These are phyloP conservation scores for Moesziomyces sp. DNA, from an alignment of 1,284 basidiomycete species.

Conservation along the genomic window DNA sequence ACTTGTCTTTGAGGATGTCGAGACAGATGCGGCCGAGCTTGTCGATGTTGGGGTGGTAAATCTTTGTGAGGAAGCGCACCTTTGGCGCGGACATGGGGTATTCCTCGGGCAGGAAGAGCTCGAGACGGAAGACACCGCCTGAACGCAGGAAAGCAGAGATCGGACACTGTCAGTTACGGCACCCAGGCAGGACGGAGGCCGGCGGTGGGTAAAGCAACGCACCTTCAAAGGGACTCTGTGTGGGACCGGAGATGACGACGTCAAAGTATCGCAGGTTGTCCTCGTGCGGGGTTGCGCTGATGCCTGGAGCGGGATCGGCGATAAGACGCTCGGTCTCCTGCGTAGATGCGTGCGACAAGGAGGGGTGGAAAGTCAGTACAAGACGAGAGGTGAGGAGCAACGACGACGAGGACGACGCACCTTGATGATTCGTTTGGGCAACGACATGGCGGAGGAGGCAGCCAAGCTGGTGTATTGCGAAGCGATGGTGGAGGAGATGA, in stretches of 20 bases:
- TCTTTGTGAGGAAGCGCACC: constrained; percentile 97
- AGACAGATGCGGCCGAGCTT: constrained; percentile 98
- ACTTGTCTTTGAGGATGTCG: constrained; percentile 99
- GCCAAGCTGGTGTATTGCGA: too few relatives aligned
- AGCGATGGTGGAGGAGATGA: too few relatives aligned
- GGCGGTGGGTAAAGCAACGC: constrained; percentile 6
- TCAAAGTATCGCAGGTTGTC: constrained; percentile 99
- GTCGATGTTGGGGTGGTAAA: constrained; percentile 99
- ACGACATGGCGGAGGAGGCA: constrained; percentile 45
- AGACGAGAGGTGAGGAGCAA: neutral
- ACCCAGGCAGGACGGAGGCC: neutral
- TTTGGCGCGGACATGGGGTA: constrained; percentile 99
- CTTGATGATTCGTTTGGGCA: constrained; percentile 68
- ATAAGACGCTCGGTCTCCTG: constrained; percentile 97
- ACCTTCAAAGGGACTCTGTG: constrained; percentile 87
- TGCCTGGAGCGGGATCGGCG: constrained; percentile 94
- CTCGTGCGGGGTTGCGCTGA: constrained; percentile 90
- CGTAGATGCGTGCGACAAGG: neutral
- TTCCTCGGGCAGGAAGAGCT: constrained; percentile 97
- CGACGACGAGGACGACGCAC: constrained; percentile 32
- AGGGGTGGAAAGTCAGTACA: neutral
- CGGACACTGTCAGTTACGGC: too few relatives aligned
- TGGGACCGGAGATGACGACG: constrained; percentile 93
- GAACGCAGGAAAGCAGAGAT: neutral
- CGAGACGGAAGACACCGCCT: constrained; percentile 86